These are phyloP conservation scores for Lathyrus oleraceus DNA, from an alignment of 306 rosid species.

Conservation along the genomic window DNA sequence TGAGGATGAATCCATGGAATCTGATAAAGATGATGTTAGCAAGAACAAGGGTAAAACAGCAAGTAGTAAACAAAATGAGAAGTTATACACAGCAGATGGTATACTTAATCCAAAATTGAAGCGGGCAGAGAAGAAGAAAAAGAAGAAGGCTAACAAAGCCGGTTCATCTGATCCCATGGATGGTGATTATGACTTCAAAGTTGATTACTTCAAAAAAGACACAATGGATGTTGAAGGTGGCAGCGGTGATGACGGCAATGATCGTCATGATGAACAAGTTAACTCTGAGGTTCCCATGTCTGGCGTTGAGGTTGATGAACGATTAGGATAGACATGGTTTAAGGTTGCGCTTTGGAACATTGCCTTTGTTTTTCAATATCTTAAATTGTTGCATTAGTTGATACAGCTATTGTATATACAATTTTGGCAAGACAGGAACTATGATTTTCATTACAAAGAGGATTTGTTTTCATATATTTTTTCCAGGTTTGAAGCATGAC, in stretches of 20 bases:
- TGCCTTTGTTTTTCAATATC: neutral
- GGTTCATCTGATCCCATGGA: slow-evolving; percentile 57
- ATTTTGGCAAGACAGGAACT: slow-evolving; percentile 20
- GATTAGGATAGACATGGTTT: slow-evolving; percentile 17
- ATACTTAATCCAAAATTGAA: slow-evolving; percentile 71
- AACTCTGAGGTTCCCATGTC: slow-evolving; percentile 46
- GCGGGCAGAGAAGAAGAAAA: slow-evolving; percentile 82
- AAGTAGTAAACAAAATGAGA: slow-evolving; percentile 71
- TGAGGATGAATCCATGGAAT: slow-evolving; percentile 58
- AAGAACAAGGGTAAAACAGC: slow-evolving; percentile 54
- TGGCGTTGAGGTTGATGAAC: slow-evolving; percentile 34
- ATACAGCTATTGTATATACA: neutral
- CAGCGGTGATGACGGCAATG: slow-evolving; percentile 28
- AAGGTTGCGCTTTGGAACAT: neutral
- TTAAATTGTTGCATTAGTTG: slow-evolving; percentile 5
- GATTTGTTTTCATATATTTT: neutral
- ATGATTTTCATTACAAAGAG: neutral
- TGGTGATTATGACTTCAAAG: slow-evolving; percentile 82
- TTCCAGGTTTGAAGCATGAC: neutral
- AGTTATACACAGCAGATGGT: slow-evolving; percentile 72
- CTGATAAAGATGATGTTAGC: slow-evolving; percentile 39
- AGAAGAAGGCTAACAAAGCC: slow-evolving; percentile 58
- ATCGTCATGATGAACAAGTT: slow-evolving; percentile 24
- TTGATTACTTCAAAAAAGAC: slow-evolving; percentile 64
- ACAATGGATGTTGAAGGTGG: slow-evolving; percentile 61